Evolutionary conservation across 805 yeast species (phyloP).

Genomic region (Priceomyces medius): DNA sequence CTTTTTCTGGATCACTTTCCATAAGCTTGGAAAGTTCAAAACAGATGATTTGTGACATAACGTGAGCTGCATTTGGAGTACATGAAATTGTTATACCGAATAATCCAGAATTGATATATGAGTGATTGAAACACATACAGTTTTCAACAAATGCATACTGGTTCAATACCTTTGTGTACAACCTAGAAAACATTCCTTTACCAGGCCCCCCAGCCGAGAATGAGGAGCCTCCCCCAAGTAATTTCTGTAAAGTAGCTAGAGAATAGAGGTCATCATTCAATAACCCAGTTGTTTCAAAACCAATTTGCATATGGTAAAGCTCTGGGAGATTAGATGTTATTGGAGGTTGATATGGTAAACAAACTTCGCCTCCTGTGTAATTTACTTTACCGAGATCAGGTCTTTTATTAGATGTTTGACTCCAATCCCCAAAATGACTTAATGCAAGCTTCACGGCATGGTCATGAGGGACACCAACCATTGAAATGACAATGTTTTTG

Average conservation of each 20-base stretch:
- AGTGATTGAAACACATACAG: slow-evolving; percentile 83
- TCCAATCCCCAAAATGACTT: slow-evolving; percentile 64
- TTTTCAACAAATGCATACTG: slow-evolving; percentile 89
- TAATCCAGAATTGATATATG: slow-evolving; percentile 85
- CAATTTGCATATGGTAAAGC: slow-evolving; percentile 80
- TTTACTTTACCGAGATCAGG: slow-evolving; percentile 56
- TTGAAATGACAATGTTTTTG: slow-evolving; percentile 77
- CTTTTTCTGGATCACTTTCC: slow-evolving; percentile 37
- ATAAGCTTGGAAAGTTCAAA: slow-evolving; percentile 37
- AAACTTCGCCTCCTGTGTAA: slow-evolving; percentile 50
- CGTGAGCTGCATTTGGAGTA: slow-evolving; percentile 81
- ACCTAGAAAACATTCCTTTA: slow-evolving; percentile 95
- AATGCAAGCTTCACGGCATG: slow-evolving; percentile 64
- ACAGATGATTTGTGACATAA: slow-evolving; percentile 75
- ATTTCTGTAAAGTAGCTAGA: slow-evolving; percentile 82
- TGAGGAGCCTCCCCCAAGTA: slow-evolving; percentile 96
- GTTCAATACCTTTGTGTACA: slow-evolving; percentile 87
- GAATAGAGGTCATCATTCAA: slow-evolving; percentile 86
- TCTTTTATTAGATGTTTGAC: slow-evolving; percentile 11
- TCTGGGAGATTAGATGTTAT: slow-evolving; percentile 59
- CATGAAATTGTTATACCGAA: slow-evolving; percentile 88
- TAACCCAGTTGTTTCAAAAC: slow-evolving; percentile 84
- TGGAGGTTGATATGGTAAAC: slow-evolving; percentile 40
- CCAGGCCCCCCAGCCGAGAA: slow-evolving; percentile 99
- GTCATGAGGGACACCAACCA: slow-evolving; percentile 79